These are phyloP conservation scores for Phytophthora foliorum DNA, from an alignment of 352 stramenopile species.

Conservation along the genomic window DNA sequence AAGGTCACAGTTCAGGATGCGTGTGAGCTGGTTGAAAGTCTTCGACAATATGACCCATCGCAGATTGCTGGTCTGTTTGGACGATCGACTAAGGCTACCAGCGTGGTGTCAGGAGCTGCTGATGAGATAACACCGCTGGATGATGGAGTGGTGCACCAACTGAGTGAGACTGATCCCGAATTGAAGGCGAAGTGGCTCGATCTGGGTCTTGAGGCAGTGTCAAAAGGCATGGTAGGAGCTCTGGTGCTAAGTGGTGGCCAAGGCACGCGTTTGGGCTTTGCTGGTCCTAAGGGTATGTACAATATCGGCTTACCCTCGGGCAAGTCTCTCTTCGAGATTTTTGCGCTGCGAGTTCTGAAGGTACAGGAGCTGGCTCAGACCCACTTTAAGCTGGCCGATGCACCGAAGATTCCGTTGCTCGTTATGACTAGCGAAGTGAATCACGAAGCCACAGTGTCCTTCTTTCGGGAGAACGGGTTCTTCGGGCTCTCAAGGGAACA, in stretches of 20 bases:
- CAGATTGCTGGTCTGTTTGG: conserved; percentile 49
- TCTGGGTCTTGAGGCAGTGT: conserved; percentile 78
- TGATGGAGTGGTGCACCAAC: conserved; percentile 52
- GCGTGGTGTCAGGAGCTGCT: conserved; percentile 9
- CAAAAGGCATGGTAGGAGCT: conserved; percentile 83
- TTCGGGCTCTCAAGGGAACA: conserved; percentile 93
- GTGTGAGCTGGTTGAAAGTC: conserved; percentile 44
- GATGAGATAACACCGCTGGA: conserved; percentile 51
- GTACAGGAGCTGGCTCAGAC: conserved; percentile 61
- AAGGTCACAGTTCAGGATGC: conserved; percentile 45
- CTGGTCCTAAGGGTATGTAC: conserved; percentile 96
- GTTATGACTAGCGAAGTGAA: conserved; percentile 99
- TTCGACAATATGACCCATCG: conserved; percentile 41
- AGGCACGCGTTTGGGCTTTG: conserved; percentile 95
- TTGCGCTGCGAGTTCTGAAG: conserved; percentile 88
- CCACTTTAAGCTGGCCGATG: conserved; percentile 22
- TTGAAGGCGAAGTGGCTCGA: conserved; percentile 47
- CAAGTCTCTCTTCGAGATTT: conserved; percentile 95
- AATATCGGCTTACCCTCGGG: conserved; percentile 91
- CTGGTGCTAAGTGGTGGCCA: conserved; percentile 95
- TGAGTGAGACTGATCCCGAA: conserved; percentile 38
- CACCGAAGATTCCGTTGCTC: conserved; percentile 83
- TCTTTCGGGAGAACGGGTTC: conserved; percentile 91
- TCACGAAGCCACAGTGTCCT: conserved; percentile 92
- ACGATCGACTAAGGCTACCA: conserved; percentile 48